Conservation (phyloP, 345 rosid species). For the Noccaea bulbosa region DNA sequence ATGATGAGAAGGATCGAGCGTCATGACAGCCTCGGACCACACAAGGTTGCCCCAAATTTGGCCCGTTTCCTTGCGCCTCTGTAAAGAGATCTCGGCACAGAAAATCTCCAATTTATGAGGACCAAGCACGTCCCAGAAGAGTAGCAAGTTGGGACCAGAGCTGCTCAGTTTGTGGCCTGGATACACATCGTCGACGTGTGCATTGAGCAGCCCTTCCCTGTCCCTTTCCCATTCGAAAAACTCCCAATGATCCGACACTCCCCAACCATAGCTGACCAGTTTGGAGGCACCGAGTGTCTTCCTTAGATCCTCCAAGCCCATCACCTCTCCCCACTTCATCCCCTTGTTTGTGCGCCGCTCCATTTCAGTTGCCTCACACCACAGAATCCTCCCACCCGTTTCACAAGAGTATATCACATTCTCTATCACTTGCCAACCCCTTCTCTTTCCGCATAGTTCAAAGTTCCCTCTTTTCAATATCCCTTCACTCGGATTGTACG, state of each 20-base stretch:
- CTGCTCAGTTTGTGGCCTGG: slow-evolving; percentile 1
- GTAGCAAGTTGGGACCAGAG: slow-evolving; percentile 8
- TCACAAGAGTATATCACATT: not conserved
- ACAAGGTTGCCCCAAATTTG: not conserved
- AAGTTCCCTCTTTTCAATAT: not conserved
- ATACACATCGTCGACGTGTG: not conserved
- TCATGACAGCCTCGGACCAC: slow-evolving; percentile 5
- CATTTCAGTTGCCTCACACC: not conserved
- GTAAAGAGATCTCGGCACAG: not conserved
- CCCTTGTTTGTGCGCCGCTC: not conserved
- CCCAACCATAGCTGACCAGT: not conserved
- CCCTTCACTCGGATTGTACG: not conserved
- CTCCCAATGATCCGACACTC: not conserved
- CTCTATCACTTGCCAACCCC: slow-evolving; percentile 1
- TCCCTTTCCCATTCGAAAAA: not conserved
- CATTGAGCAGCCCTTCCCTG: not conserved
- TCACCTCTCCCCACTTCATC: not conserved
- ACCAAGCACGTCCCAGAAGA: slow-evolving; percentile 14
- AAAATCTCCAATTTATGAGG: not conserved
- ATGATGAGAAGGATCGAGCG: not conserved
- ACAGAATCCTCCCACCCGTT: not conserved
- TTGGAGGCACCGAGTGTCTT: not conserved
- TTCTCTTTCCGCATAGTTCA: not conserved
- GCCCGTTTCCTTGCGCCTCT: not conserved
- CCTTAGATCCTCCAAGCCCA: not conserved